Evolutionary conservation across 2,329 filamentous ascomycete genomes (phyloP), one percentile per base, ranked within the genome.

Genomic region (Septoria petroselini): DNA sequence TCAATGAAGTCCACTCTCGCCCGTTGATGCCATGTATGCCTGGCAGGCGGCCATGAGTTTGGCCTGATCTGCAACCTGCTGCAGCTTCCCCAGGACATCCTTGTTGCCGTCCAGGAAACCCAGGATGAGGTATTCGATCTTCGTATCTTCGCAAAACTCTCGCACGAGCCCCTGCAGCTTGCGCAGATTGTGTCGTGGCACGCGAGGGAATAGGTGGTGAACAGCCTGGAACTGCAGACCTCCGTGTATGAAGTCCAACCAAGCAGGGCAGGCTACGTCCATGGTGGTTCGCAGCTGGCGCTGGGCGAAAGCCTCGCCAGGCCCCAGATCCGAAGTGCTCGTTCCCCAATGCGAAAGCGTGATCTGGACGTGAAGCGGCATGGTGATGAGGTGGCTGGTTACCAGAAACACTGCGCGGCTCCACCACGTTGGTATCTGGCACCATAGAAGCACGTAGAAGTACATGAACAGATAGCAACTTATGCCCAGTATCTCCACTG

Each of bases 321-420:
- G 35, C 9, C 35, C 35, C 5, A 38, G 17, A 21, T 38, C 35
- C 9, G 35, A 38, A 19, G 35, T 38, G 17, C 35, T 38, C 6
- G 35, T 38, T 38, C 35, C 35, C 35, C 35, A 38, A 8, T 38
- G 35, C 35, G 35, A 38, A 9, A 38, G 35, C 9, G 35, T 38
- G 35, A 38, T 38, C 19, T 38, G 35, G 5, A 38, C 35, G 17
- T 38, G 35, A 12, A 38, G 35, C 19, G 35, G 35, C 35, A 38
- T 38, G 15, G 35, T 38, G 15, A 38, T 38, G 17, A 38, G 35
- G 19, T 38, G 35, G 35, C 35, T 38, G 15, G 17, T 18, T 4
- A 38, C 11, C 15, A 38, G 17, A 17, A 38, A 38, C 15, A 38
- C 11, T 11, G 35, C 35, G 35, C 35, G 35, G 17, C 11, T 21